A percentile compares a stretch with the other conserved stretches of the same genome.
These are phyloP conservation scores for Bipolaris zeicola DNA, from an alignment of 2,329 filamentous ascomycete species.

Conservation along the genomic window DNA sequence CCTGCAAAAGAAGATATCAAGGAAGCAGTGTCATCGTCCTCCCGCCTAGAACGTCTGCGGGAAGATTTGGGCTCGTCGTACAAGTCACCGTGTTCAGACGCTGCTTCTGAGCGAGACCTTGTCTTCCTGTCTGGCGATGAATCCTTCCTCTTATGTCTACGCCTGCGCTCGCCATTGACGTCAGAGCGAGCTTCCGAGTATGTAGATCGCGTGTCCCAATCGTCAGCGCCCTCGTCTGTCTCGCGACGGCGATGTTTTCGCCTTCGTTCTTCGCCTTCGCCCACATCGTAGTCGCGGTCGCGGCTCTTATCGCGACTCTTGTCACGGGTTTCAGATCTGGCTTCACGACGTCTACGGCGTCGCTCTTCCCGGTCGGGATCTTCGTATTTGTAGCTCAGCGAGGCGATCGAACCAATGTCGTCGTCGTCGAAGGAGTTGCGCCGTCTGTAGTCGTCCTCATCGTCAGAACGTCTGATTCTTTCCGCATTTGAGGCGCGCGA, in stretches of 20 bases:
- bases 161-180: conserved; percentile 41
- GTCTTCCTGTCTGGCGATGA: conserved; percentile 34
- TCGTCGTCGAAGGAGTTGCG: conserved; percentile 28
- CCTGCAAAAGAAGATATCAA: conserved; percentile 49
- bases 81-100: conserved; percentile 50
- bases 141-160: conserved; percentile 42
- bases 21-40: conserved; percentile 52
- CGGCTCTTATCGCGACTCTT: conserved; percentile 48
- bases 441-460: conserved; percentile 18
- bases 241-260: conserved; percentile 44
- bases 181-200: conserved; percentile 47
- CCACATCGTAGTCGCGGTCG: conserved; percentile 42
- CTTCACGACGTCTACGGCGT: conserved; percentile 31
- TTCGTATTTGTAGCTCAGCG: conserved; percentile 34
- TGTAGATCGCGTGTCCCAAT: conserved; percentile 50
- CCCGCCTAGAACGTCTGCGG: conserved; percentile 50
- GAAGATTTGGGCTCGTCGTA: conserved; percentile 49
- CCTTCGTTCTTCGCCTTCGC: conserved; percentile 37
- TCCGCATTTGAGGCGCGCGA: conserved; percentile 17
- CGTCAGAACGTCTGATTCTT: conserved; percentile 9
- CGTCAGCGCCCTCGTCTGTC: conserved; percentile 46
- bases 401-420: conserved; percentile 31
- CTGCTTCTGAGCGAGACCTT: conserved; percentile 41
- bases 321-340: conserved; percentile 30
- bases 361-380: conserved; percentile 41